Evolutionary conservation across 345 rosid species (phyloP).

Genomic region (thale cress (Arabidopsis thaliana)): DNA sequence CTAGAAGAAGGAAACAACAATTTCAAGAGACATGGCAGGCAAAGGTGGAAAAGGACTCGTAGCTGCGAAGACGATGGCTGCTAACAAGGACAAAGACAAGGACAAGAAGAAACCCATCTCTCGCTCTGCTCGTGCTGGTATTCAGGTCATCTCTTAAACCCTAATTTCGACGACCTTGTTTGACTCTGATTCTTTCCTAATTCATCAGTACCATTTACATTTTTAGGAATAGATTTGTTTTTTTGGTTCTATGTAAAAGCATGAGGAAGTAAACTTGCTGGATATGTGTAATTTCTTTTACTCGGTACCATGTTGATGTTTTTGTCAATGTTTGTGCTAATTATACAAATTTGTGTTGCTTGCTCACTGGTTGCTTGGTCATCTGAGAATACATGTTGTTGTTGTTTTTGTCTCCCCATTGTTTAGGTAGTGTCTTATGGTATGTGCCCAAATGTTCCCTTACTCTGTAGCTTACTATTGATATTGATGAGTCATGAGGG

Average conservation of each 20-base stretch:
- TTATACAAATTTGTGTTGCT: not conserved
- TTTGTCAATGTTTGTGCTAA: no score
- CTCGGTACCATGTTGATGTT: not conserved
- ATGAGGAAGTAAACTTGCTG: not conserved
- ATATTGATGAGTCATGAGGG: not conserved
- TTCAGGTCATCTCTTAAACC: conserved; percentile 62
- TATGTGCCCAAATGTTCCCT: not conserved
- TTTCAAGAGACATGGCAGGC: conserved; percentile 66
- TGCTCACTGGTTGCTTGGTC: not conserved
- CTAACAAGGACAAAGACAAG: conserved; percentile 82
- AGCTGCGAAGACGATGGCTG: conserved; percentile 82
- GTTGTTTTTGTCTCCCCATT: not conserved
- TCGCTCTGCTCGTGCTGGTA: conserved; percentile 97
- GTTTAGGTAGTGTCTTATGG: not conserved
- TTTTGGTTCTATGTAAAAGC: not conserved
- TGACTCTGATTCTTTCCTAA: not conserved
- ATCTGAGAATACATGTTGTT: not conserved
- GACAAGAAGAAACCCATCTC: conserved; percentile 86
- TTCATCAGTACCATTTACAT: not conserved
- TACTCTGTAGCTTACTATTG: not conserved
- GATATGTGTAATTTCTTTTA: not conserved
- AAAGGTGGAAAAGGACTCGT: conserved; percentile 93
- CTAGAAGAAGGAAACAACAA: not conserved
- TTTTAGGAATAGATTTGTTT: not conserved
- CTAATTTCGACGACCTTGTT: conserved; percentile 26